phyloP scores from a whole-genome alignment of 768 basidiomycete species.

The Mrakia frigida region DNA sequence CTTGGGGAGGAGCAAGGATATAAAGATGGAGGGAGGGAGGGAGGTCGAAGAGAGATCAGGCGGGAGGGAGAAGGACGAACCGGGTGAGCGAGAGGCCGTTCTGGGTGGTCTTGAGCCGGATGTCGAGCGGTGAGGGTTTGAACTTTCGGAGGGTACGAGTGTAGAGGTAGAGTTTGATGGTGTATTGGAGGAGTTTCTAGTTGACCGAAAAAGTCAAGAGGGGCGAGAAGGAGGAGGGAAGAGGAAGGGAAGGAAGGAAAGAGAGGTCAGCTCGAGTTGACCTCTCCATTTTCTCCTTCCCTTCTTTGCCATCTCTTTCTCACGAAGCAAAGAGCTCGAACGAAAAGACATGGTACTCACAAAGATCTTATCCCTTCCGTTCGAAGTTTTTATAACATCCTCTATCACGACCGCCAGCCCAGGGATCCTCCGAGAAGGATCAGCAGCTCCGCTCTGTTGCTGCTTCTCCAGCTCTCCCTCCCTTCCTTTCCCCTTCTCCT shows the following conservation, averaged over 20 bases:
- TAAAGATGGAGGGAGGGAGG: too few relatives aligned
- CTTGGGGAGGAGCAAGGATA: too few relatives aligned
- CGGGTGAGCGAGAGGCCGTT: constrained; percentile 2
- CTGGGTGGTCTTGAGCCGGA: constrained; percentile 3
- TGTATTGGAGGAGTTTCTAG: constrained; percentile 11
- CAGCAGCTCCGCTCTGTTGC: neutral
- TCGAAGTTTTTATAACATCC: constrained; percentile 4
- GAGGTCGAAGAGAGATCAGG: neutral
- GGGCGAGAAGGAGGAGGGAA: neutral
- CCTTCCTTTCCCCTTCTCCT: constrained; percentile 13
- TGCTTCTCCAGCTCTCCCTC: neutral
- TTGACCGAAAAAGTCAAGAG: neutral
- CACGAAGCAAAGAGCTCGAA: neutral
- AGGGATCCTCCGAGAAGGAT: neutral
- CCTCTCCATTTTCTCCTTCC: neutral
- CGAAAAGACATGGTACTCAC: neutral
- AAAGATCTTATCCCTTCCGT: constrained; percentile 17
- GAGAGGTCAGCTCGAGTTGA: neutral
- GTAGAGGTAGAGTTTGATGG: constrained; percentile 11
- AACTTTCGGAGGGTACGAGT: neutral
- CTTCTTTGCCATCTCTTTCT: neutral
- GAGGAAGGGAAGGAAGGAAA: neutral
- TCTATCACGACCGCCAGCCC: neutral
- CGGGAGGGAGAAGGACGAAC: neutral
- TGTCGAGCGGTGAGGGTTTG: neutral